phyloP scores from a whole-genome alignment of 352 stramenopile species.

The Pythium chondricola region DNA sequence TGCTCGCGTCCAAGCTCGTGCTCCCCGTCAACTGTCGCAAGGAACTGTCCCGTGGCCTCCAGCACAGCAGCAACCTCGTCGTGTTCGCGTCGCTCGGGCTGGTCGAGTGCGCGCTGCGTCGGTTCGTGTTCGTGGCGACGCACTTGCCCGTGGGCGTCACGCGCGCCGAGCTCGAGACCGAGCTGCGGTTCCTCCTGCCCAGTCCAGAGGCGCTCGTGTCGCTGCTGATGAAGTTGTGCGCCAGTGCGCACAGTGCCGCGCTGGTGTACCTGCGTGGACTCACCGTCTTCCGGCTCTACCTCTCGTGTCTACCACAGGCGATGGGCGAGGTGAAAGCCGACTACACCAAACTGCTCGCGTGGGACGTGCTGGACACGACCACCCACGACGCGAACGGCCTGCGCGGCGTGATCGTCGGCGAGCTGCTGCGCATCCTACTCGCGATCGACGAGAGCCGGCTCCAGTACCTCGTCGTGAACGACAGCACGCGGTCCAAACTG shows the following conservation, averaged over 20 bases:
- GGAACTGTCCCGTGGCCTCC: slow-evolving; percentile 73
- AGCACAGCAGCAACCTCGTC: slow-evolving; percentile 68
- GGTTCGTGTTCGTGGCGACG: slow-evolving; percentile 36
- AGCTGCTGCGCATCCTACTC: slow-evolving; percentile 66
- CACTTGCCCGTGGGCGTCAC: slow-evolving; percentile 15
- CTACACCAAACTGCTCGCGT: slow-evolving; percentile 75
- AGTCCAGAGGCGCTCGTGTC: slow-evolving; percentile 75
- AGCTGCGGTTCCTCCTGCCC: slow-evolving; percentile 64
- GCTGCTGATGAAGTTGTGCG: slow-evolving; percentile 69
- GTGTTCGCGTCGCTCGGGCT: slow-evolving; percentile 70
- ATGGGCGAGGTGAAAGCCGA: slow-evolving; percentile 84
- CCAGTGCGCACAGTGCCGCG: slow-evolving; percentile 23
- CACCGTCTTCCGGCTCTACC: slow-evolving; percentile 68
- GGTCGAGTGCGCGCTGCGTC: slow-evolving; percentile 49
- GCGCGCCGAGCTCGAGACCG: slow-evolving; percentile 39
- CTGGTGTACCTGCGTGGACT: slow-evolving; percentile 76
- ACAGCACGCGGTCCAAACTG: slow-evolving; percentile 38
- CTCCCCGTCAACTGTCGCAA: slow-evolving; percentile 67
- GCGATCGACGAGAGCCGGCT: slow-evolving; percentile 51
- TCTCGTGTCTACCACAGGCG: slow-evolving; percentile 58
- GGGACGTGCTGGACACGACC: slow-evolving; percentile 35
- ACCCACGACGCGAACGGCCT: slow-evolving; percentile 25
- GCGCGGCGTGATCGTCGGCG: slow-evolving; percentile 50
- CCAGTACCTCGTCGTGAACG: slow-evolving; percentile 38
- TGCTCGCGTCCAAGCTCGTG: slow-evolving; percentile 54